A percentile compares a stretch with the other conserved stretches of the same genome.
These are phyloP conservation scores for Fusarium globosum DNA, from an alignment of 2,329 filamentous ascomycete genomes.

Conservation along the genomic window DNA sequence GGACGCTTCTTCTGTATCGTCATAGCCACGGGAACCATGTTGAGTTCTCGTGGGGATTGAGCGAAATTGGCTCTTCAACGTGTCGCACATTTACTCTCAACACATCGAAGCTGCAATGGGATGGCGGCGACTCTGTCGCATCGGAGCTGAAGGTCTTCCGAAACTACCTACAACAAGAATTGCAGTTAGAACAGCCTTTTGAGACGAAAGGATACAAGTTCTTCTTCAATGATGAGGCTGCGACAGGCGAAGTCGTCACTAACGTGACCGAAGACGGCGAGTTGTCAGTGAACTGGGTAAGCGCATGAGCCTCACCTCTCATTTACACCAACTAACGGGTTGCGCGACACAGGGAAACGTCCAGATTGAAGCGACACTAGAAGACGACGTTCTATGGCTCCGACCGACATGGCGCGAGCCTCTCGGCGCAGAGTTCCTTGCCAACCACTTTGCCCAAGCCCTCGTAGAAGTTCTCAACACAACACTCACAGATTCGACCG, in stretches of 20 bases:
- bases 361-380: conserved; percentile 36
- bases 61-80: conserved; percentile 21
- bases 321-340: background rate
- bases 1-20: conserved; percentile 41
- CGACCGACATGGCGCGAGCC: conserved; percentile 40
- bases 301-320: background rate
- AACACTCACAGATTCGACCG: conserved; percentile 20
- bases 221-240: conserved; percentile 41
- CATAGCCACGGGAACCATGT: conserved; percentile 40
- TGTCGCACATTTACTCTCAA: conserved; percentile 37
- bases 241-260: conserved; percentile 20
- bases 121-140: conserved; percentile 22
- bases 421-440: conserved; percentile 38
- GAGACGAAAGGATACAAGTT: conserved; percentile 17
- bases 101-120: conserved; percentile 39
- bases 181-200: conserved; percentile 9
- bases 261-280: conserved; percentile 22
- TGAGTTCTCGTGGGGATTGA: conserved; percentile 39
- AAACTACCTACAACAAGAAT: conserved; percentile 24
- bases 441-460: conserved; percentile 38
- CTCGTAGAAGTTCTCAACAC: conserved; percentile 42
- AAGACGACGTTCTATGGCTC: conserved; percentile 34
- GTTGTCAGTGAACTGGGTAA: conserved; percentile 37
- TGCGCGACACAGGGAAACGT: conserved; percentile 35
- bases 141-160: conserved; percentile 34